Conservation (phyloP, 2,329 filamentous ascomycete genomes). For the Corinectria fuckeliana region DNA sequence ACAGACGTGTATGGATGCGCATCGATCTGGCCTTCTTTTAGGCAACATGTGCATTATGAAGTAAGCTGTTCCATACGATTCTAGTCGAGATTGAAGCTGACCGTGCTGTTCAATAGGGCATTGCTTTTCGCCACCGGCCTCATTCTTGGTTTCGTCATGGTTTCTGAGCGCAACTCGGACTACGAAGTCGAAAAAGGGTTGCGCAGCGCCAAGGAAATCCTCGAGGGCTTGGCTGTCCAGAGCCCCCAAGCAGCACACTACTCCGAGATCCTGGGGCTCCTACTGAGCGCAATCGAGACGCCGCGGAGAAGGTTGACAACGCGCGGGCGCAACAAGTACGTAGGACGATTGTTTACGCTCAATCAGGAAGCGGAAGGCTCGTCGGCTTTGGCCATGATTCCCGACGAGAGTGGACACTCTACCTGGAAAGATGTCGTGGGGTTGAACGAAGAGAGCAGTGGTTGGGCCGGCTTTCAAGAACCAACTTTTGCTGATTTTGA, state of each 20-base stretch:
- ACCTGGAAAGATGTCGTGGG: not conserved
- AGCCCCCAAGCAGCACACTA: constrained; percentile 65
- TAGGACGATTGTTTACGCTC: constrained; percentile 32
- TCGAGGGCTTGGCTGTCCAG: constrained; percentile 53
- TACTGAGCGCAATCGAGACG: constrained; percentile 51
- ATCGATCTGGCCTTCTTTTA: constrained; percentile 51
- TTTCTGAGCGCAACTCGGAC: constrained; percentile 54
- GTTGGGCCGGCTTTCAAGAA: constrained; percentile 11
- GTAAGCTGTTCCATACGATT: constrained; percentile 43
- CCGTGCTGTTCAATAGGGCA: constrained; percentile 44
- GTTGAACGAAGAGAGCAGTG: not conserved
- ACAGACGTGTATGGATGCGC: constrained; percentile 58
- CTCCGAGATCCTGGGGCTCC: constrained; percentile 57
- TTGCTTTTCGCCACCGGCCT: constrained; percentile 63
- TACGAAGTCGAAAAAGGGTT: constrained; percentile 56
- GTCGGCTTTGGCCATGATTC: not conserved
- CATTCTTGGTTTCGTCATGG: constrained; percentile 62
- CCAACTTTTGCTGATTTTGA: constrained; percentile 9
- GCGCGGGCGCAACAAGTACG: constrained; percentile 31
- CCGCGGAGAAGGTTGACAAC: constrained; percentile 25
- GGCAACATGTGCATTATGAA: constrained; percentile 67
- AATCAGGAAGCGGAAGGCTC: not conserved
- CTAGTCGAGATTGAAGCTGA: not conserved
- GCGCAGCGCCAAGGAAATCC: constrained; percentile 54
- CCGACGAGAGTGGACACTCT: not conserved